Evolutionary conservation across 495 filamentous ascomycete genomes (phyloP), one percentile per base, ranked within the genome.

Genomic region (Aspergillus leporis): DNA sequence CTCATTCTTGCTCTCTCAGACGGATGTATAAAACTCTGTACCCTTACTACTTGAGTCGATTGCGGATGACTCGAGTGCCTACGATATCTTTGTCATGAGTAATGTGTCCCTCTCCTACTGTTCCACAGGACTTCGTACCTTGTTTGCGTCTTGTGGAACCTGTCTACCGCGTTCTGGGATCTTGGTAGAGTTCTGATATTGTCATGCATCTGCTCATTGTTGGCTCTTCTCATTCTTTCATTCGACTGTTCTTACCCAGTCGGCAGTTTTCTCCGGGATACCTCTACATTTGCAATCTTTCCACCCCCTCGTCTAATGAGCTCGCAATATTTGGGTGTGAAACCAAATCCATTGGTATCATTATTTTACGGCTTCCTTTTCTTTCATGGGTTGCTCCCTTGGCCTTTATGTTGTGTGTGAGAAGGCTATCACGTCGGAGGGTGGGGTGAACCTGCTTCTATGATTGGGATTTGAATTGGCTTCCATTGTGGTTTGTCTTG

Each of bases 81-180:
- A 19, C 30, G 30, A 51, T 34, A 34, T 41, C 46, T 41, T 36
- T 57, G 43, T 57, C 6, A 57, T 23, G 55, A 57, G 23, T 57
- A 49, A 57, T 51, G 55, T 47, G 43, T 47, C 41, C 19, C 21
- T 45, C 4, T 23, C 19, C 21, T 47, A 21, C 16, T n/a, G 43
- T 23, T 23, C 7, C 18, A 23, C 18, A 47, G 13, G 21, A 21
- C 43, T 47, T 19, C 8, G 21, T n/a, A 14, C 19, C 19, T 5
- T 47, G 18, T 47, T 47, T 47, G 16, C 12, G 43, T 12, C 19
- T n/a, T 47, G 43, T 47, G 43, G 43, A 19, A 23, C 16, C 19
- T 47, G 7, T n/a, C 43, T 47, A 47, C 19, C 43, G 21, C 19
- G 43, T 47, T 47, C 43, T 47, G 43, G 43, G 10, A 47, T 47